Evolutionary conservation across 1,284 basidiomycete genomes (phyloP).

Genomic region (Pyrrhoderma noxium): DNA sequence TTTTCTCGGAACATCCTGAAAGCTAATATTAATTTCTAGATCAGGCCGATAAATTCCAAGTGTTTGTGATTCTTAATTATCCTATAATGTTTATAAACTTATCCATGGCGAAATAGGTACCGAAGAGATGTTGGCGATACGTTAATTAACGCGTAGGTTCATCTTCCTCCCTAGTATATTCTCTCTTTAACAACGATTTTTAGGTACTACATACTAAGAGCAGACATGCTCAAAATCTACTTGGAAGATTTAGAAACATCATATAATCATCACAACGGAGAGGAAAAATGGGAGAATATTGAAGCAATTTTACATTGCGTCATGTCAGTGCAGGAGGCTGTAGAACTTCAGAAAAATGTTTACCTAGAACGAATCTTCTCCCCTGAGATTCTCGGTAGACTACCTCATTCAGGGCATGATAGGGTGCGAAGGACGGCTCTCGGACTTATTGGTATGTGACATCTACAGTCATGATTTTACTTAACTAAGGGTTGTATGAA

Average conservation of each 20-base stretch:
- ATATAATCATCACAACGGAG: conserved; percentile 33
- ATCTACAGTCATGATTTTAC: not conserved
- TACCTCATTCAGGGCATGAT: conserved; percentile 58
- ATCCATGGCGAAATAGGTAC: conserved; percentile 42
- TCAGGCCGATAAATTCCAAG: conserved; percentile 67
- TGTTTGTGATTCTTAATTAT: no score
- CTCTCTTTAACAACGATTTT: conserved; percentile 10
- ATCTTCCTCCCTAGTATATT: not conserved
- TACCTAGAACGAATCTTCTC: conserved; percentile 66
- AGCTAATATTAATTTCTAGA: conserved; percentile 35
- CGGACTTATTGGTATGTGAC: conserved; percentile 54
- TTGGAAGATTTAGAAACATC: conserved; percentile 53
- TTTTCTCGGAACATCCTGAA: conserved; percentile 3
- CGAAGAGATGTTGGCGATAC: conserved; percentile 86
- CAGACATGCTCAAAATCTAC: conserved; percentile 71
- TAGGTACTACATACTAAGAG: conserved; percentile 83
- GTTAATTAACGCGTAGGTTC: conserved; percentile 76
- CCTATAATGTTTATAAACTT: conserved; percentile 1
- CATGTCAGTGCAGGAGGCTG: conserved; percentile 78
- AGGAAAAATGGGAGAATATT: conserved; percentile 68
- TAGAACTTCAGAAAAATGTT: conserved; percentile 65
- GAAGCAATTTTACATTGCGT: conserved; percentile 82
- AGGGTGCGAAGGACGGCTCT: conserved; percentile 70
- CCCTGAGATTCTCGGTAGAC: conserved; percentile 53
- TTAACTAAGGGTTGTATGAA: not conserved